A percentile compares a stretch with the other conserved stretches of the same genome.
These are phyloP conservation scores for Manihot esculenta DNA, from an alignment of 441 rosid genomes.

Conservation along the genomic window DNA sequence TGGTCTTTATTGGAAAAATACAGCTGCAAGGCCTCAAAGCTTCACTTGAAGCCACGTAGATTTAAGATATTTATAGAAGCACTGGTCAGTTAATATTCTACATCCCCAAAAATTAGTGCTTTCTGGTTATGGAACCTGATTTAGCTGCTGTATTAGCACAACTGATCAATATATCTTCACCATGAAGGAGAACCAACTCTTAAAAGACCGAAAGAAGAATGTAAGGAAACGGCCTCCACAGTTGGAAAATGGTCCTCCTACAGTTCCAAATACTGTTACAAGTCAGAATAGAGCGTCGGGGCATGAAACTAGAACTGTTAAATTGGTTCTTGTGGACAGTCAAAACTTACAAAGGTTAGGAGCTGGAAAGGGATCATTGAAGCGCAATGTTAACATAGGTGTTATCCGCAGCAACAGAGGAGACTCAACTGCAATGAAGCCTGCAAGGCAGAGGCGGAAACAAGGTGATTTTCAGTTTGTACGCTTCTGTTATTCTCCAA, in stretches of 20 bases:
- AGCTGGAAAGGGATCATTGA: slow-evolving; percentile 63
- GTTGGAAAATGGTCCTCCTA: slow-evolving; percentile 64
- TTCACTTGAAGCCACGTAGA: slow-evolving; percentile 94
- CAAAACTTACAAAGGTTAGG: slow-evolving; percentile 82
- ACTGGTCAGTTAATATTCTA: slow-evolving; percentile 63
- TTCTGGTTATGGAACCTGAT: slow-evolving; percentile 18
- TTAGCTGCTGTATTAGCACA: slow-evolving; percentile 26
- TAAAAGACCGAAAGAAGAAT: slow-evolving; percentile 91
- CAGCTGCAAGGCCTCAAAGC: slow-evolving; percentile 98
- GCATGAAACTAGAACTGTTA: slow-evolving; percentile 59
- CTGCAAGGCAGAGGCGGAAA: slow-evolving; percentile 76
- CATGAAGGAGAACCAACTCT: slow-evolving; percentile 89
- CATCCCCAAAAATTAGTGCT: slow-evolving; percentile 12
- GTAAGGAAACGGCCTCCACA: slow-evolving; percentile 67
- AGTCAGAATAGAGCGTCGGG: slow-evolving; percentile 67
- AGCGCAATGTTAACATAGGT: slow-evolving; percentile 59
- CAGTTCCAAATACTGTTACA: slow-evolving; percentile 47
- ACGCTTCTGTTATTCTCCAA: not conserved
- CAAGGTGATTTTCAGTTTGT: slow-evolving; percentile 47
- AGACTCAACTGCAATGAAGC: slow-evolving; percentile 56
- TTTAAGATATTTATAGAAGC: slow-evolving; percentile 92
- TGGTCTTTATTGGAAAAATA: slow-evolving; percentile 98
- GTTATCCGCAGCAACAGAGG: slow-evolving; percentile 58
- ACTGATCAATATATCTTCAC: slow-evolving; percentile 29
- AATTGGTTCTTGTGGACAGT: slow-evolving; percentile 71